Percentiles rank a stretch among this genome's conserved stretches.
Evolutionary conservation across 2,329 filamentous ascomycete genomes (phyloP).

Genomic region (Aureobasidium sp.): DNA sequence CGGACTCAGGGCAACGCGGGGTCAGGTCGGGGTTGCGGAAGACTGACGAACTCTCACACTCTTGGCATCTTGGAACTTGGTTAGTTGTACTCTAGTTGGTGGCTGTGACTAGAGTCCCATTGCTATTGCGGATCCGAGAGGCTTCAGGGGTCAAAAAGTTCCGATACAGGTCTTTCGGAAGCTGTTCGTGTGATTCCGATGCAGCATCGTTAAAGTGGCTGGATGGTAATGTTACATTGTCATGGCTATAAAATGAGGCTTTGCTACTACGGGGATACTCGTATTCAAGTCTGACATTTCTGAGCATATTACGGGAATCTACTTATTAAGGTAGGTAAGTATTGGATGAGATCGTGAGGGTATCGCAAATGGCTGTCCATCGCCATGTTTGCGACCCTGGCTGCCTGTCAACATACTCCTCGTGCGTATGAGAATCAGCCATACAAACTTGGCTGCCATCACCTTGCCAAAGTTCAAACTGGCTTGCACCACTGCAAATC

Average conservation of each 20-base stretch:
- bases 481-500: background rate
- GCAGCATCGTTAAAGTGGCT: background rate
- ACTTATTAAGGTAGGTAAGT: background rate
- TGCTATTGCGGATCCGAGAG: background rate
- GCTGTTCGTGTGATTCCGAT: background rate
- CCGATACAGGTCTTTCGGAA: background rate
- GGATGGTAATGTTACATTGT: background rate
- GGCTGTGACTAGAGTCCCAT: background rate
- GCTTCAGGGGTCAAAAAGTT: background rate
- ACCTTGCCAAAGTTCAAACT: no score
- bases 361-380: background rate
- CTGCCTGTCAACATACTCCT: background rate
- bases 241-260: background rate
- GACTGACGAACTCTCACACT: background rate
- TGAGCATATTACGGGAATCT: no score
- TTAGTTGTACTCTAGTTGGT: background rate
- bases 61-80: background rate
- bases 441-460: no score
- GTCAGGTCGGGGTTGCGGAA: background rate
- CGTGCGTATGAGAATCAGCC: background rate
- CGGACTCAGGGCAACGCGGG: background rate
- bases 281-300: no score
- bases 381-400: background rate
- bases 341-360: background rate
- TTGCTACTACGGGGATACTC: background rate